Base-by-base conservation (phyloP, 306 rosid genomes). In the Spatholobus suberectus region DNA sequence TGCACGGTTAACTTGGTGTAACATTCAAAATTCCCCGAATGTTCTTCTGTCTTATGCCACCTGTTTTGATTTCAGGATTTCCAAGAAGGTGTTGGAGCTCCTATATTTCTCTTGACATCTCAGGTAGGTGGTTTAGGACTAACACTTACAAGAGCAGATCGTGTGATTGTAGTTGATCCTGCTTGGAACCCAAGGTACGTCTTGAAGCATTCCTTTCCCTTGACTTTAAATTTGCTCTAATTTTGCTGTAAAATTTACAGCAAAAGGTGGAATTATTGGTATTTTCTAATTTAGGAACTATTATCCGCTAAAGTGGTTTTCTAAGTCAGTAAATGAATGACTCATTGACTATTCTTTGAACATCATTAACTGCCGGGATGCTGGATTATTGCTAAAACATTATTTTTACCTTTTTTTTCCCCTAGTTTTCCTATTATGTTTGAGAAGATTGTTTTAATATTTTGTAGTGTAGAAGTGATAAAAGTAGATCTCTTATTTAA, bases 91-190 rank as follows among this genome's bases (percentile, higher is more conserved):
- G 37, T 49, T 29, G 90, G 89, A 27, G 93, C 97, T 66, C 90
- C 96, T 70, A 92, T 96, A 80, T 96, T 96, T 89, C 94, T 96
- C 57, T 84, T 93, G 92, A 96, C 98, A 70, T 93, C 99, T 86
- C 99, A 93, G 87, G 99, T 96, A 82, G 99, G 98, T 79, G 99
- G 99, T 84, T 87, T 96, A 81, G 99, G 99, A 85, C 91, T 93
- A 26, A 96, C 98, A 6, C 99, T 96, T 72, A 93, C 99, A 62
- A 90, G 88, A 88, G 99, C 99, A 79, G 98, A 93, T 83, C 97
- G 99, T 77, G 99, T 96, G 73, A 96, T 96, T 85, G 98, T 96
- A 40, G 99, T 91, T 72, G 98, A 96, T 88, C 99, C 99, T 85
- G 98, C 99, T 82, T 96, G 99, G 98, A 96, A 96, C 85, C 99